A percentile compares a stretch with the other conserved stretches of the same genome.
These are phyloP conservation scores for Halenospora varia DNA, from an alignment of 495 filamentous ascomycete genomes.

Conservation along the genomic window DNA sequence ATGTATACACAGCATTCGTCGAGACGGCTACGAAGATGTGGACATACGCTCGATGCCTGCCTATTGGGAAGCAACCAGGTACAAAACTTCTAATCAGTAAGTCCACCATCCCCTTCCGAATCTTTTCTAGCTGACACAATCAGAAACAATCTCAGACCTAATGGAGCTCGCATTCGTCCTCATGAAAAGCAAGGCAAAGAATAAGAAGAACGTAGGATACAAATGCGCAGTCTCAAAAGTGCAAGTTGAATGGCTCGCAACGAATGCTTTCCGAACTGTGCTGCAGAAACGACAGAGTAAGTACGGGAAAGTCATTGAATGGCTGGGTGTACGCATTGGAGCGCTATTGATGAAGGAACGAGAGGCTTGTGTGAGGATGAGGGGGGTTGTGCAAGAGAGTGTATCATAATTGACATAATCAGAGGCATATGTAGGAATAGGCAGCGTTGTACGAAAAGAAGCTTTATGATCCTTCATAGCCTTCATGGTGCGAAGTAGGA, in stretches of 20 bases:
- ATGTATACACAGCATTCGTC: constrained; percentile 68
- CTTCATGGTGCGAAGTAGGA: too few relatives aligned
- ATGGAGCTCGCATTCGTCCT: constrained; percentile 60
- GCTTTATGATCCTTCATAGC: too few relatives aligned
- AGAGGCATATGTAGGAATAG: too few relatives aligned
- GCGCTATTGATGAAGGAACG: constrained; percentile 23
- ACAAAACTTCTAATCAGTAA: constrained; percentile 55
- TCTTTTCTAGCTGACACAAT: constrained; percentile 2
- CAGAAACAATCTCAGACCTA: constrained; percentile 63
- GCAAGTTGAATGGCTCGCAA: constrained; percentile 68
- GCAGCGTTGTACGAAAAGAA: too few relatives aligned
- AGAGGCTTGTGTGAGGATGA: constrained; percentile 3
- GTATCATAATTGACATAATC: too few relatives aligned
- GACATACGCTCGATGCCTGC: constrained; percentile 66
- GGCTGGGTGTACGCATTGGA: constrained; percentile 50
- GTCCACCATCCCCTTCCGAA: constrained; percentile 19
- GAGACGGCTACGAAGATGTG: constrained; percentile 83
- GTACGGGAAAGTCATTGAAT: constrained; percentile 55
- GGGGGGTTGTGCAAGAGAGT: not conserved
- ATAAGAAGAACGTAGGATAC: constrained; percentile 45
- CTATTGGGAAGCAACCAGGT: constrained; percentile 47
- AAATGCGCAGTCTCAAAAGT: constrained; percentile 54
- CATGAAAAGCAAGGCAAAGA: constrained; percentile 55
- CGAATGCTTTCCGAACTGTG: constrained; percentile 61
- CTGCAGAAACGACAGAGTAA: constrained; percentile 64